Evolutionary conservation across 768 basidiomycete genomes (phyloP), one percentile per base, ranked within the genome.

Genomic region (Mycena vitilis): DNA sequence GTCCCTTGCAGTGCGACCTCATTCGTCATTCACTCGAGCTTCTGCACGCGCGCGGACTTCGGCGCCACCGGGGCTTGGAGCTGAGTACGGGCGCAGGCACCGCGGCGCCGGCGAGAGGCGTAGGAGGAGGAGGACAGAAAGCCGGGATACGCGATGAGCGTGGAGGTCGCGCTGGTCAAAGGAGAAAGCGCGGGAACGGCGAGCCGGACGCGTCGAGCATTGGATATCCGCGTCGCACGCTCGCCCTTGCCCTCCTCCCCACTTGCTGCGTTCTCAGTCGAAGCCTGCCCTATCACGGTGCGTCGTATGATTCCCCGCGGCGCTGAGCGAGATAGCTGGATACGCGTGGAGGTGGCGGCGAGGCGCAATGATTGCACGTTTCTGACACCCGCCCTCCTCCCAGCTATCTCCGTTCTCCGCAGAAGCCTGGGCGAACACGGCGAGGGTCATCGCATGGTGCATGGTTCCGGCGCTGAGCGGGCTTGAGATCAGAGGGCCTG

Each of bases 1-100:
- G 66, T 71, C 20, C 73, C 80, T 62, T 76, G 73, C 62, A 73
- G 74, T 20, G 75, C 84, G 0, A 86, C 88, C 63, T 85, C 85
- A 38, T 87, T 90, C 0, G 91, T 93, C 83, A 95, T 88, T 76
- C 85, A 84, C 79, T 95, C 94, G 60, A 95, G 81, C 68, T 85
- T 81, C 66, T 88, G 87, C 9, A 95, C 91, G n/a, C 88, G 78
- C 65, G 87, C 85, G 73, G 86, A 87, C 80, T 84, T 87, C 37
- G 81, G 74, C 25, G 84, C 59, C 3, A 82, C 78, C 78, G 38
- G 83, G 82, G 76, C 70, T 90, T 91, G 8, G 91, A 91, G 0
- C 91, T 91, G 20, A 87, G 83, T 59, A 90, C 80, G 4, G 93
- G 92, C 0, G 91, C 92, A 68, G 87, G 81, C 3, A 90, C 70